Conservation (phyloP, 306 rosid species). For the Citrullus mucosospermus region DNA sequence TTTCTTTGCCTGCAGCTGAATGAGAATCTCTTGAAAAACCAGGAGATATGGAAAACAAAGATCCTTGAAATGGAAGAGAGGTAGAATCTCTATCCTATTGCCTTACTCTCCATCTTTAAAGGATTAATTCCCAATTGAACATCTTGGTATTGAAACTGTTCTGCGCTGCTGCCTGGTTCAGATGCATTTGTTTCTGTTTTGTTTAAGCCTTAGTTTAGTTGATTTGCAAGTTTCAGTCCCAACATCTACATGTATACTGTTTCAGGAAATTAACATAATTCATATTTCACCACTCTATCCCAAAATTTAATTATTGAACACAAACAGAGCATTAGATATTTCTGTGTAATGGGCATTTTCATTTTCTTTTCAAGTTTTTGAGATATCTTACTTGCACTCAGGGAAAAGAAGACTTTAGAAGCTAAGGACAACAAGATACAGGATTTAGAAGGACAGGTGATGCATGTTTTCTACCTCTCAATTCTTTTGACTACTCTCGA, state of each 20-base stretch:
- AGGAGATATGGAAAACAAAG: conserved; percentile 71
- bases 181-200: background rate
- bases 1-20: conserved; percentile 53
- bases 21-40: conserved; percentile 71
- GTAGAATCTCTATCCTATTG: conserved; percentile 17
- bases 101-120: background rate
- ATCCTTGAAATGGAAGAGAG: conserved; percentile 59
- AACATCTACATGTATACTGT: background rate
- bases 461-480: background rate
- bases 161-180: background rate
- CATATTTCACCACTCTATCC: background rate
- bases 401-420: conserved; percentile 38
- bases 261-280: background rate
- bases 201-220: background rate
- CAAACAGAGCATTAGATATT: background rate
- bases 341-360: background rate
- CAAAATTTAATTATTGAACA: background rate
- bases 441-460: conserved; percentile 65
- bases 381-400: conserved; percentile 12
- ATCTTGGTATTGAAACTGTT: background rate
- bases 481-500: background rate
- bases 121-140: background rate
- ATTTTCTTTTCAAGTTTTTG: background rate
- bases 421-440: conserved; percentile 32
- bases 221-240: background rate